A percentile compares a stretch with the other conserved stretches of the same genome.
Evolutionary conservation across 2,329 filamentous ascomycete species (phyloP).

Genomic region (Meredithiella fracta): DNA sequence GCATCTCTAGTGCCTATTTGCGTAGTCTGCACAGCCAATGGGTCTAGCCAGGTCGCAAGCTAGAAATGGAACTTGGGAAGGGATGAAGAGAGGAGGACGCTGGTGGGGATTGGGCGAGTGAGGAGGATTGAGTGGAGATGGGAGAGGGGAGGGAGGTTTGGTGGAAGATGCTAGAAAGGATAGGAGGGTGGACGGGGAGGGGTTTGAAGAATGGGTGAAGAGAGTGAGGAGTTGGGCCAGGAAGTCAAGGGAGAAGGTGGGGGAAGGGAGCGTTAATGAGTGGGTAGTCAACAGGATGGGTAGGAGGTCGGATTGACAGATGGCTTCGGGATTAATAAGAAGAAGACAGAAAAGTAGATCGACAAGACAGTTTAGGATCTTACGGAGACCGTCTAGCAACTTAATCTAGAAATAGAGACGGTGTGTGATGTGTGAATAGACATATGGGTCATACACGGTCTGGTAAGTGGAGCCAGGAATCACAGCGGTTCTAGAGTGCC

Average conservation of each 20-base stretch:
- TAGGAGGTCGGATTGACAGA: conserved; percentile 6
- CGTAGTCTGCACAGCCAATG: too few relatives aligned
- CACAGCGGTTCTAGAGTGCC: not conserved
- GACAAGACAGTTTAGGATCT: not conserved
- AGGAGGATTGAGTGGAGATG: not conserved
- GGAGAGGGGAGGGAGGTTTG: too few relatives aligned
- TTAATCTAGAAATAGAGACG: not conserved
- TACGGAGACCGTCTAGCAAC: not conserved
- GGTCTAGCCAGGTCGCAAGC: too few relatives aligned
- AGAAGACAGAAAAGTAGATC: not conserved
- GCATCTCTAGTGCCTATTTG: too few relatives aligned
- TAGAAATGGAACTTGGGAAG: too few relatives aligned
- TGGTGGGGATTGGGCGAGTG: not conserved
- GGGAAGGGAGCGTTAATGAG: not conserved
- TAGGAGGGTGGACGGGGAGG: too few relatives aligned
- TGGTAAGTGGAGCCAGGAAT: not conserved
- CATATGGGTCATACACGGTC: not conserved
- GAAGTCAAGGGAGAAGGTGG: not conserved
- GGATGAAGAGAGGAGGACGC: too few relatives aligned
- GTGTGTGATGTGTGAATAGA: not conserved
- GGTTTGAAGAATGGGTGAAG: not conserved
- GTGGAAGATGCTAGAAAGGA: too few relatives aligned
- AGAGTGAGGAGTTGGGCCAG: not conserved
- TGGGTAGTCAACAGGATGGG: not conserved
- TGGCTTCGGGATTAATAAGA: not conserved